Conservation (phyloP, 208 protist genomes). For the Acanthamoeba polyphaga region DNA sequence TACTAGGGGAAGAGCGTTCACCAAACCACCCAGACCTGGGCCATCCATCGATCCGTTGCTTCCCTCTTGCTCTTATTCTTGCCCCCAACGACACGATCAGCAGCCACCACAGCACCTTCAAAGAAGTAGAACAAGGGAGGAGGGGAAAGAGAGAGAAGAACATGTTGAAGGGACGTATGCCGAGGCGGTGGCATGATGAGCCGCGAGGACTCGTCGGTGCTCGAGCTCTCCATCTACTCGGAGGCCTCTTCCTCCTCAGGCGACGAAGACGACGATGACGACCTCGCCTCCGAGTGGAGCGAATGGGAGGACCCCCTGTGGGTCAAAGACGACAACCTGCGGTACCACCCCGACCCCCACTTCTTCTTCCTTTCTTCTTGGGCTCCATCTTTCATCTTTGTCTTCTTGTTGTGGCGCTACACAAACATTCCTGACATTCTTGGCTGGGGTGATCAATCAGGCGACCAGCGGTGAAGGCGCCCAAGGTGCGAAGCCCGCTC, state of each 20-base stretch:
- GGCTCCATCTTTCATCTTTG: too few species aligned
- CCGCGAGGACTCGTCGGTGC: background rate
- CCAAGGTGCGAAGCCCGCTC: background rate
- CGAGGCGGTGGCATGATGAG: background rate
- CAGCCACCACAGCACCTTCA: too few species aligned
- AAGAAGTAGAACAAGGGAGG: background rate
- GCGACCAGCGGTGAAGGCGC: background rate
- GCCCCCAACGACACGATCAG: too few species aligned
- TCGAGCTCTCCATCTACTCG: constrained; percentile 16
- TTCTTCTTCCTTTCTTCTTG: background rate
- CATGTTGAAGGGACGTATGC: background rate
- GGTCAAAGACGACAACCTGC: constrained; percentile 15
- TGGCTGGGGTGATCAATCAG: too few species aligned
- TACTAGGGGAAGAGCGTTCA: too few species aligned
- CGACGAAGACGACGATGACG: background rate
- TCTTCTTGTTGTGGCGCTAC: too few species aligned
- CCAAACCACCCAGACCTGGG: too few species aligned
- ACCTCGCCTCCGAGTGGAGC: background rate
- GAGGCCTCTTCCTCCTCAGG: background rate
- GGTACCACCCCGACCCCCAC: background rate
- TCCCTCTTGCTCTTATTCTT: too few species aligned
- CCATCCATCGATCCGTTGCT: background rate
- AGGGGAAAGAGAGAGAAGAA: background rate
- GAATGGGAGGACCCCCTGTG: constrained; percentile 15
- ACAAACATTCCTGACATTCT: too few species aligned